Evolutionary conservation across 208 protist species (phyloP), one percentile per base, ranked within the genome.

Genomic region (Wallacemonas sp.): DNA sequence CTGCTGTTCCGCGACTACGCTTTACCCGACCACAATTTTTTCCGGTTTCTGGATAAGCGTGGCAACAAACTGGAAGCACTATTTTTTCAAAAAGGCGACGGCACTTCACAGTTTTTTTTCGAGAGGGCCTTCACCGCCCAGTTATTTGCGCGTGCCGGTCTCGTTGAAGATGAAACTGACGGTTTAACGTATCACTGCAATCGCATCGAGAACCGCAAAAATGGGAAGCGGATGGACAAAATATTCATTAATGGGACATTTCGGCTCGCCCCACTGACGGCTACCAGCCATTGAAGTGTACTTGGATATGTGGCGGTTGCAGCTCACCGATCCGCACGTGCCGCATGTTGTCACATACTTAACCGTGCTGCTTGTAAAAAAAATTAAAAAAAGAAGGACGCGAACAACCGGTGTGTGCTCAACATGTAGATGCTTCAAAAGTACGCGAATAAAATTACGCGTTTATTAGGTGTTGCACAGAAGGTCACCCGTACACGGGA

Each of bases 171-270:
- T n/a, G 68, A 76, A 16, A 64, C 66, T 39, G 29, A 64, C 18
- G 57, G 36, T 0, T 76, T 65, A 1, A 64, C 64, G 5, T 94
- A 94, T 57, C 90, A 96, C 64, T 96, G 90, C 57, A 96, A 93
- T 52, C 67, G 86, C 10, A 82, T 93, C 20, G 73, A 80, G 28
- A 96, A 96, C 67, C 71, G 90, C 11, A 96, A 96, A 57, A 93
- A 89, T 55, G 77, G 79, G 14, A 91, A 87, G 31, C 64, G 49
- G 50, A 96, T 96, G 87, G 80, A 92, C 62, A 96, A 96, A 46
- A 76, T 96, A 22, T 96, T 96, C 66, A 72, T 96, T 32, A 96
- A 96, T 54, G 84, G 75, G 26, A 74, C 63, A 14, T 96, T 96
- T 76, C 44, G 61, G 29, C 42, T 71, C 0, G n/a, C n/a, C n/a